These are phyloP conservation scores for Solanum rostratum DNA, from an alignment of 257 asterid species.

Conservation along the genomic window DNA sequence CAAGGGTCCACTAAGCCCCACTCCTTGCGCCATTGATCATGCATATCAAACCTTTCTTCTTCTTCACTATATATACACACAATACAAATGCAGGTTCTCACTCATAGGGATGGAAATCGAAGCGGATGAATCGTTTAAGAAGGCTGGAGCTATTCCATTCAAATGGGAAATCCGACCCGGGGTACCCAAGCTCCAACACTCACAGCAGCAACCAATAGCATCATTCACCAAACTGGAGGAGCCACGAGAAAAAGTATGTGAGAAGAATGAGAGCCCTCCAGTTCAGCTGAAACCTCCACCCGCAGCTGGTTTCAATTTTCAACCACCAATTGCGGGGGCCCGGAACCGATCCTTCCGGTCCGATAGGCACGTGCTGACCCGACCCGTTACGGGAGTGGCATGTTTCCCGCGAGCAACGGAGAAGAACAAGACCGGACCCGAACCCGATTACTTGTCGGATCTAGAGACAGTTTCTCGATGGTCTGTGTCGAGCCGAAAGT, in stretches of 20 bases:
- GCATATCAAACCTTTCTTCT: conserved; percentile 7
- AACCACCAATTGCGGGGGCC: conserved; percentile 12
- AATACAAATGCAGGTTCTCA: not conserved
- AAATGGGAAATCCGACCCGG: conserved; percentile 95
- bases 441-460: conserved; percentile 32
- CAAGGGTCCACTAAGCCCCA: conserved; percentile 28
- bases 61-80: not conserved
- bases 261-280: not conserved
- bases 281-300: conserved; percentile 58
- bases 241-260: not conserved
- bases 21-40: conserved; percentile 53
- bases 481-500: conserved; percentile 42
- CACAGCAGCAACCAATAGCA: not conserved
- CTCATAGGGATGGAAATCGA: conserved; percentile 12
- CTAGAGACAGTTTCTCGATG: conserved; percentile 25
- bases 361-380: conserved; percentile 4
- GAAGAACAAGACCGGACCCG: conserved; percentile 6
- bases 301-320: conserved; percentile 27
- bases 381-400: not conserved
- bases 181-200: conserved; percentile 40
- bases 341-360: conserved; percentile 26
- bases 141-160: conserved; percentile 66
- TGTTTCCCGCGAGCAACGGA: conserved; percentile 36
- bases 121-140: conserved; percentile 49
- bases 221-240: not conserved